Percentiles rank a stretch among this genome's conserved stretches.
Evolutionary conservation across 176 grass and related monocot species (phyloP).

Genomic region (Elaeis guineensis): DNA sequence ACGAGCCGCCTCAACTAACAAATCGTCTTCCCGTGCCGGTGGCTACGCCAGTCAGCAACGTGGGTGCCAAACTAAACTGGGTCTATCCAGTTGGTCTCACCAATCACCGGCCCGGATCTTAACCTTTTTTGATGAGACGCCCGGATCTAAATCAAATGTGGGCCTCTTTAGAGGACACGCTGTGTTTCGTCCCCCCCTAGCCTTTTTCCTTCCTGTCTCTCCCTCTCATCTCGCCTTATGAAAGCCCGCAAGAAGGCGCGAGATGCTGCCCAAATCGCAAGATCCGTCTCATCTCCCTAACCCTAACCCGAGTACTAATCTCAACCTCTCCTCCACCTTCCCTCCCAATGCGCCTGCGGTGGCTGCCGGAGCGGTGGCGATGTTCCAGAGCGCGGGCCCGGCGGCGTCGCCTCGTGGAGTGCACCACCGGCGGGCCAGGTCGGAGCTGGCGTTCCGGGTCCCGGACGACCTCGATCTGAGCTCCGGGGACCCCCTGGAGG

Average conservation of each 20-base stretch:
- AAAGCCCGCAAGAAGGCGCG: background rate
- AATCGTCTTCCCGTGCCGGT: too few relatives aligned
- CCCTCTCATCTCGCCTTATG: background rate
- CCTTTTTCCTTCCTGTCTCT: background rate
- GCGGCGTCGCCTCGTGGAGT: constrained; percentile 28
- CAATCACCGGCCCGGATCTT: too few relatives aligned
- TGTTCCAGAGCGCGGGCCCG: constrained; percentile 3
- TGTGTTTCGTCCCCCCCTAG: background rate
- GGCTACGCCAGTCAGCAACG: too few relatives aligned
- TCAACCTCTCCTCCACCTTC: constrained; percentile 5
- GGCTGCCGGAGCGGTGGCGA: background rate
- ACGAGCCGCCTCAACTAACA: too few relatives aligned
- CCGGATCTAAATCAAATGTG: too few relatives aligned
- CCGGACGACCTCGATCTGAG: constrained; percentile 66
- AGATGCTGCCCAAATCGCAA: constrained; percentile 73
- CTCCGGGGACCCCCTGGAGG: constrained; percentile 26
- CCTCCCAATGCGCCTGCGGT: constrained; percentile 14
- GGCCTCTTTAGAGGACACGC: too few relatives aligned
- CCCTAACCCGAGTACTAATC: constrained; percentile 11
- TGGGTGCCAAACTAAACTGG: too few relatives aligned
- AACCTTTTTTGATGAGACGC: too few relatives aligned
- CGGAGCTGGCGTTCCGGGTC: constrained; percentile 82
- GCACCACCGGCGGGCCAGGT: constrained; percentile 95
- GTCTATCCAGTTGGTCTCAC: too few relatives aligned
- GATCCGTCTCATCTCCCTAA: constrained; percentile 42